A percentile compares a stretch with the other conserved stretches of the same genome.
Evolutionary conservation across 164 flowering plant genomes (phyloP).

Genomic region (Taxillus chinensis): DNA sequence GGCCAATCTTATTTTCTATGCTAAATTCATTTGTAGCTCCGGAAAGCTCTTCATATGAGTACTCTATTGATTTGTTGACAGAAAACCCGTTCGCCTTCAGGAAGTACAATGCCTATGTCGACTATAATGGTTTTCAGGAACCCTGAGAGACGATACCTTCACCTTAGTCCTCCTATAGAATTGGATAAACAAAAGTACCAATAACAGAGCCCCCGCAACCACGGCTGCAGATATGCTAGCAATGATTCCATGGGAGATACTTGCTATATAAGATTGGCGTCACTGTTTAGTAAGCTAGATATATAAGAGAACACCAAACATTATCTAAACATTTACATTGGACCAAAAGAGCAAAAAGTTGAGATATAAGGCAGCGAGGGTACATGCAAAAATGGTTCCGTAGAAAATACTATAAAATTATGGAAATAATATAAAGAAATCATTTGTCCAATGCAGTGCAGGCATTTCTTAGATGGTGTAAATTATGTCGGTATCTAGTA

Average conservation of each 20-base stretch:
- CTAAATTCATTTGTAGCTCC: conserved; percentile 25
- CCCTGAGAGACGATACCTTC: conserved; percentile 22
- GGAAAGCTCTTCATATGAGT: conserved; percentile 31
- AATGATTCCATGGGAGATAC: conserved; percentile 42
- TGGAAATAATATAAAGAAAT: no score
- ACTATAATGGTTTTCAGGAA: conserved; percentile 20
- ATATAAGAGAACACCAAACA: neutral
- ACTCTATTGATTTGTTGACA: conserved; percentile 32
- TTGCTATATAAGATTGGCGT: conserved; percentile 28
- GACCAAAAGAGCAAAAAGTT: neutral
- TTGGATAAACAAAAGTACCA: conserved; percentile 27
- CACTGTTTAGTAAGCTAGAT: no score
- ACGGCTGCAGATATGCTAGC: conserved; percentile 54
- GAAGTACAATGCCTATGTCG: conserved; percentile 20
- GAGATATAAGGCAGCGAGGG: neutral
- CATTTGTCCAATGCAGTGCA: no score
- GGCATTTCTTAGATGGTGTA: no score
- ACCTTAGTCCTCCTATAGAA: conserved; percentile 39
- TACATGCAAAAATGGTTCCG: neutral
- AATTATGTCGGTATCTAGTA: no score
- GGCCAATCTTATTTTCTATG: conserved; percentile 24
- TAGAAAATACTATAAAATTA: no score
- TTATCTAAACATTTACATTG: neutral
- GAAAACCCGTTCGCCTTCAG: conserved; percentile 11
- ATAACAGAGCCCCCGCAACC: conserved; percentile 23